These are phyloP conservation scores for Actinomortierella ambigua DNA, from an alignment of 371 early-diverging fungal species.

Conservation along the genomic window DNA sequence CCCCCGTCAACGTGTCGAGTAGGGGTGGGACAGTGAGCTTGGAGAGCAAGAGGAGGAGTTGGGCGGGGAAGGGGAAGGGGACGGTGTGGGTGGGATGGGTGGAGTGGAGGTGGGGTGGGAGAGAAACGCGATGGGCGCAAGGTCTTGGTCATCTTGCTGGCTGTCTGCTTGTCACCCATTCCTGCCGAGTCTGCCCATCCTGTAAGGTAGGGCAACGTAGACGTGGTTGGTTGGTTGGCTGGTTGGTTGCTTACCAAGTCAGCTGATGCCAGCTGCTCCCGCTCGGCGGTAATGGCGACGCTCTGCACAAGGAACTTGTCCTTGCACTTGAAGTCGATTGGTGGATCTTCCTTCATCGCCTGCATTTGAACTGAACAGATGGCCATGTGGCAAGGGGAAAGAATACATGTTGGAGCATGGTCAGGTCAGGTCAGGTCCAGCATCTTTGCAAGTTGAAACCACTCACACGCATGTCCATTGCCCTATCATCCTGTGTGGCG, in stretches of 20 bases:
- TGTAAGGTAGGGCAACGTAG: not conserved
- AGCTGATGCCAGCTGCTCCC: constrained; percentile 44
- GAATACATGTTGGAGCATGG: too few relatives aligned
- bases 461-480: not conserved
- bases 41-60: too few relatives aligned
- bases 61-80: too few relatives aligned
- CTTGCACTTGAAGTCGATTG: constrained; percentile 82
- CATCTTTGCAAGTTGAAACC: not conserved
- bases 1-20: too few relatives aligned
- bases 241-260: constrained; percentile 50
- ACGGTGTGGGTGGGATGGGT: too few relatives aligned
- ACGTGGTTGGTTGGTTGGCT: not conserved
- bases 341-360: constrained; percentile 85
- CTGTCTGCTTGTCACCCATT: not conserved
- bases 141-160: not conserved
- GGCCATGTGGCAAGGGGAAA: not conserved
- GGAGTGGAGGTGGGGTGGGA: too few relatives aligned
- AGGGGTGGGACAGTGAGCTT: too few relatives aligned
- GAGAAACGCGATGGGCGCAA: too few relatives aligned
- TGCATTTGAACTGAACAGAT: constrained; percentile 77
- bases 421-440: too few relatives aligned
- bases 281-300: constrained; percentile 66
- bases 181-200: too few relatives aligned
- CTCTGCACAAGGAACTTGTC: constrained; percentile 96
- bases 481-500: not conserved